Conservation (phyloP, 2,329 filamentous ascomycete species). For the Thelonectria blattea region DNA sequence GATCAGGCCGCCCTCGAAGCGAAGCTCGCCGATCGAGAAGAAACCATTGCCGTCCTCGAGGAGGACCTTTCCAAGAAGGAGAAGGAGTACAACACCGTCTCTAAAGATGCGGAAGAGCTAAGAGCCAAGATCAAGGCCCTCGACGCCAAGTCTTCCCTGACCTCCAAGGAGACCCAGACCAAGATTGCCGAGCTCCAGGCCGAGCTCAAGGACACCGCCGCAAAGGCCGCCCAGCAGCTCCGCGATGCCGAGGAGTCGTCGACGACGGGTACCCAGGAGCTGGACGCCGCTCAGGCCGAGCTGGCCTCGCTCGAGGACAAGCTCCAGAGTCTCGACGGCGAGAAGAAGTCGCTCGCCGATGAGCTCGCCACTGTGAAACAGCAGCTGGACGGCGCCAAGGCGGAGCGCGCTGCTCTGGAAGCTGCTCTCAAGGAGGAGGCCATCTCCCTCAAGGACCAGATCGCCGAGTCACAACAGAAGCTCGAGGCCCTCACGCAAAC, state of each 20-base stretch:
- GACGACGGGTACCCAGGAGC: constrained; percentile 29
- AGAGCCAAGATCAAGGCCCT: constrained; percentile 48
- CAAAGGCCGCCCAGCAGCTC: constrained; percentile 33
- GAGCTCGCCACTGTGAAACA: constrained; percentile 44
- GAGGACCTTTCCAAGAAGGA: constrained; percentile 46
- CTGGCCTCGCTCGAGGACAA: constrained; percentile 35
- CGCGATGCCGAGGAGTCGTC: constrained; percentile 37
- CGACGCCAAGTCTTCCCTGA: constrained; percentile 38
- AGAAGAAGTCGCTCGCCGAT: constrained; percentile 40
- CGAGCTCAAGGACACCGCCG: constrained; percentile 41
- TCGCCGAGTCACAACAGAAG: constrained; percentile 43
- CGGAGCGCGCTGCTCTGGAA: constrained; percentile 45
- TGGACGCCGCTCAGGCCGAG: constrained; percentile 34
- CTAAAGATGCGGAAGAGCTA: constrained; percentile 46
- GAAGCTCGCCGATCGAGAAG: constrained; percentile 48
- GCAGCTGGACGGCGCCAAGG: constrained; percentile 43
- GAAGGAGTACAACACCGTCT: constrained; percentile 43
- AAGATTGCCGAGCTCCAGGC: constrained; percentile 44
- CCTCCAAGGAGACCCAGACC: constrained; percentile 42
- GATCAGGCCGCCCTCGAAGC: constrained; percentile 41
- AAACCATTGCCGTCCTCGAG: constrained; percentile 43
- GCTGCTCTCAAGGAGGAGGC: constrained; percentile 41
- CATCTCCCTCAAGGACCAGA: constrained; percentile 42
- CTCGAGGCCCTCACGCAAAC: constrained; percentile 41
- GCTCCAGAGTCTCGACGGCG: constrained; percentile 36